Evolutionary conservation across 306 rosid species (phyloP).

Genomic region (Castanea sativa): DNA sequence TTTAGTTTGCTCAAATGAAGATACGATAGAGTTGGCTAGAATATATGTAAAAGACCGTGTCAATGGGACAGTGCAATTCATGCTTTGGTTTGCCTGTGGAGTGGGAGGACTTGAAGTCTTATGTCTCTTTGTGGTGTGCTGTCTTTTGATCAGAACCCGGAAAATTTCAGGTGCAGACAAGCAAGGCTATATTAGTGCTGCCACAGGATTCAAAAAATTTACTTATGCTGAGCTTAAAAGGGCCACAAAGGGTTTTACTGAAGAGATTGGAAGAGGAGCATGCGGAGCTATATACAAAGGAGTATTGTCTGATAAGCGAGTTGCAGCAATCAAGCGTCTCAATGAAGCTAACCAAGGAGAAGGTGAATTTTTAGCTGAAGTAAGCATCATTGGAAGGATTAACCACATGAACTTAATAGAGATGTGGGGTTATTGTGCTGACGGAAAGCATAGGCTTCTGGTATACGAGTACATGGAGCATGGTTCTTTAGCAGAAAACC

Average conservation of each 20-base stretch:
- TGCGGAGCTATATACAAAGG: slow-evolving; percentile 56
- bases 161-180: slow-evolving; percentile 6
- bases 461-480: slow-evolving; percentile 54
- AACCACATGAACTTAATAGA: slow-evolving; percentile 64
- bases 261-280: slow-evolving; percentile 62
- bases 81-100: slow-evolving; percentile 43
- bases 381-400: slow-evolving; percentile 50
- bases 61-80: slow-evolving; percentile 16
- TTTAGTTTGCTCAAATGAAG: slow-evolving; percentile 16
- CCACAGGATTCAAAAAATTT: slow-evolving; percentile 43
- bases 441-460: slow-evolving; percentile 53
- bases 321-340: slow-evolving; percentile 49
- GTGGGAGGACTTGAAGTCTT: slow-evolving; percentile 47
- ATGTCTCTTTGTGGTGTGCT: slow-evolving; percentile 35
- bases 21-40: slow-evolving; percentile 5
- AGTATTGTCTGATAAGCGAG: slow-evolving; percentile 32
- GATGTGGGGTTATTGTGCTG: slow-evolving; percentile 59
- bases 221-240: slow-evolving; percentile 47
- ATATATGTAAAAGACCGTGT: slow-evolving; percentile 5
- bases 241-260: slow-evolving; percentile 42
- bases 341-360: slow-evolving; percentile 45
- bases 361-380: slow-evolving; percentile 60
- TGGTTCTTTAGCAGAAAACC: slow-evolving; percentile 45
- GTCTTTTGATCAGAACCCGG: slow-evolving; percentile 12
- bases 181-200: slow-evolving; percentile 30